phyloP scores from a whole-genome alignment of 202 grass and related monocot genomes.

The Setaria viridis region DNA sequence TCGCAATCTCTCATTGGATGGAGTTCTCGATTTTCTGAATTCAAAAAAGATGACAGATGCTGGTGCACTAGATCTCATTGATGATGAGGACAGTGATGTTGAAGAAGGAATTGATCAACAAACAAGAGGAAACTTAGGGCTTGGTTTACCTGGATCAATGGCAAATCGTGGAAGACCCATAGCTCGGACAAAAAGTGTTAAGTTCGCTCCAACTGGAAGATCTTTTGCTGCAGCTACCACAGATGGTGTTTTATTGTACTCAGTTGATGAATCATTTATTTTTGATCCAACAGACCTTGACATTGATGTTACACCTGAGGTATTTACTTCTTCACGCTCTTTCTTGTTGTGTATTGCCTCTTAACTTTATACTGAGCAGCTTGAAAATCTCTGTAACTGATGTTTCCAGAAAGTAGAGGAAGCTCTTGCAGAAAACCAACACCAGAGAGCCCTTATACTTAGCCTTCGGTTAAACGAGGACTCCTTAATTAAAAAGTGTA shows the following conservation, averaged over 20 bases:
- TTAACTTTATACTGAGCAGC: not conserved
- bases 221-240: constrained; percentile 94
- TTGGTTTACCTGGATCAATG: constrained; percentile 78
- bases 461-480: constrained; percentile 91
- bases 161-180: constrained; percentile 77
- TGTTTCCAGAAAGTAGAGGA: constrained; percentile 84
- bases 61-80: constrained; percentile 89
- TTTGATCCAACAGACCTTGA: constrained; percentile 97
- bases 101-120: constrained; percentile 89
- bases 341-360: not conserved
- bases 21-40: constrained; percentile 96
- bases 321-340: constrained; percentile 26
- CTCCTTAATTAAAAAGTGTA: constrained; percentile 89
- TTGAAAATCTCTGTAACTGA: not conserved
- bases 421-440: constrained; percentile 76
- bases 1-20: constrained; percentile 94
- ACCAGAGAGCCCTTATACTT: constrained; percentile 83
- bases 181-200: constrained; percentile 85
- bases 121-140: constrained; percentile 58
- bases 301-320: constrained; percentile 97
- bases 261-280: constrained; percentile 87
- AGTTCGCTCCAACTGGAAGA: constrained; percentile 90
- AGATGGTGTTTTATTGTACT: constrained; percentile 91
- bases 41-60: constrained; percentile 97
- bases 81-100: constrained; percentile 80